Evolutionary conservation across 257 asterid species (phyloP).

Genomic region (Orobanche coerulescens): DNA sequence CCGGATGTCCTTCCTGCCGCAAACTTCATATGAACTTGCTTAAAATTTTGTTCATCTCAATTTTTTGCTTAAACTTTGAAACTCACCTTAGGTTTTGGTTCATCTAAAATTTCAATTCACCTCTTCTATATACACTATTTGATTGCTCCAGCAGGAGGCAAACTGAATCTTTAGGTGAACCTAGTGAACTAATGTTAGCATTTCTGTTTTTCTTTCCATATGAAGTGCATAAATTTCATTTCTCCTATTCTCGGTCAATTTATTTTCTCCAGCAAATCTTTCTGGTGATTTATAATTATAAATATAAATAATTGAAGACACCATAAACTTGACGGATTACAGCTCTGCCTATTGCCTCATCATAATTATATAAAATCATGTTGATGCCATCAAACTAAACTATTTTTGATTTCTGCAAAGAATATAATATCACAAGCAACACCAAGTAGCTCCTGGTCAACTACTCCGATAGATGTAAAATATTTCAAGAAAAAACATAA

Average conservation of each 20-base stretch:
- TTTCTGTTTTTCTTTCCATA: neutral
- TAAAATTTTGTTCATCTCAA: too few species aligned
- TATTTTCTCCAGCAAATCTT: neutral
- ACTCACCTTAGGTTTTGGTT: too few species aligned
- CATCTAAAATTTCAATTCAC: neutral
- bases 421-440: neutral
- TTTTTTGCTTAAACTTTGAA: too few species aligned
- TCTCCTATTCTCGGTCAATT: constrained; percentile 10
- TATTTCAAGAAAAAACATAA: constrained; percentile 2
- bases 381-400: neutral
- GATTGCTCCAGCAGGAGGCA: constrained; percentile 3
- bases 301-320: constrained; percentile 4
- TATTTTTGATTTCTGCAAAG: neutral
- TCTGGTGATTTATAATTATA: constrained; percentile 13
- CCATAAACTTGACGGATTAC: neutral
- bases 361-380: neutral
- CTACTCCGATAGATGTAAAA: constrained; percentile 15
- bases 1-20: too few species aligned
- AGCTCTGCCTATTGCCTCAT: constrained; percentile 5
- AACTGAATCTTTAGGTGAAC: constrained; percentile 6
- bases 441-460: neutral
- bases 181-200: neutral
- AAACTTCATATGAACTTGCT: too few species aligned
- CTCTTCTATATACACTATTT: neutral
- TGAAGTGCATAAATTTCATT: neutral